A percentile compares a stretch with the other conserved stretches of the same genome.
Evolutionary conservation across 495 filamentous ascomycete genomes (phyloP).

Genomic region (Clavariopsis aquatica): DNA sequence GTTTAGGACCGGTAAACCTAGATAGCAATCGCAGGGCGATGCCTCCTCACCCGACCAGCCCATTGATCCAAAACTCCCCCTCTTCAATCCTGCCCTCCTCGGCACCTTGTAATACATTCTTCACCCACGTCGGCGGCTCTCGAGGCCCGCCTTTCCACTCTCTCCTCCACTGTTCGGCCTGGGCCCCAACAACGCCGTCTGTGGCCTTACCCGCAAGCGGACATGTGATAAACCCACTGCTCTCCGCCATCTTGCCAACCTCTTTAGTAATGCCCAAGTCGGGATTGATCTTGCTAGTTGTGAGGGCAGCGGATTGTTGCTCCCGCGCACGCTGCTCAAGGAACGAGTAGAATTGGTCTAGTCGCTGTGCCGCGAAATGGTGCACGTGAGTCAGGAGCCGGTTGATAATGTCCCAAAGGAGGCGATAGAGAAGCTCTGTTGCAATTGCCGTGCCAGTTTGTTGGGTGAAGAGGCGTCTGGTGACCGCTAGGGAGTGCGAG

Average conservation of each 20-base stretch:
- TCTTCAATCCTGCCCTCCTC: conserved; percentile 20
- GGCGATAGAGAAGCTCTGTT: conserved; percentile 33
- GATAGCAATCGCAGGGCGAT: too few species aligned
- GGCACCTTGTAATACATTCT: conserved; percentile 10
- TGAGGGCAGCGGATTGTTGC: not conserved
- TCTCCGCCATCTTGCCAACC: conserved; percentile 16
- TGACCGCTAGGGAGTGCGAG: conserved; percentile 9
- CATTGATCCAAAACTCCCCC: conserved; percentile 18
- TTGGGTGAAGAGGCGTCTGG: conserved; percentile 14
- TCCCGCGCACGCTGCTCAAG: conserved; percentile 17
- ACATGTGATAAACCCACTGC: conserved; percentile 6
- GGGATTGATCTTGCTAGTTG: too few species aligned
- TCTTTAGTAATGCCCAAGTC: conserved; percentile 12
- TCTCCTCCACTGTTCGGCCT: not conserved
- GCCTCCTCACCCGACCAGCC: conserved; percentile 5
- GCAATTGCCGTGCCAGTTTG: conserved; percentile 30
- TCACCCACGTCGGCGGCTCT: conserved; percentile 24
- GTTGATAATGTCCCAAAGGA: conserved; percentile 27
- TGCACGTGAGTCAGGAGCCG: conserved; percentile 15
- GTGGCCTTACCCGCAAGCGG: conserved; percentile 1
- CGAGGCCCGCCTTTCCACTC: too few species aligned
- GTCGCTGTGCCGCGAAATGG: conserved; percentile 9
- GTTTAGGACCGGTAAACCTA: too few species aligned
- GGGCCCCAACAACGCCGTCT: not conserved
- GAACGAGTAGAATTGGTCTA: conserved; percentile 12